Evolutionary conservation across 2,329 filamentous ascomycete genomes (phyloP).

Genomic region (Apiospora aurea): DNA sequence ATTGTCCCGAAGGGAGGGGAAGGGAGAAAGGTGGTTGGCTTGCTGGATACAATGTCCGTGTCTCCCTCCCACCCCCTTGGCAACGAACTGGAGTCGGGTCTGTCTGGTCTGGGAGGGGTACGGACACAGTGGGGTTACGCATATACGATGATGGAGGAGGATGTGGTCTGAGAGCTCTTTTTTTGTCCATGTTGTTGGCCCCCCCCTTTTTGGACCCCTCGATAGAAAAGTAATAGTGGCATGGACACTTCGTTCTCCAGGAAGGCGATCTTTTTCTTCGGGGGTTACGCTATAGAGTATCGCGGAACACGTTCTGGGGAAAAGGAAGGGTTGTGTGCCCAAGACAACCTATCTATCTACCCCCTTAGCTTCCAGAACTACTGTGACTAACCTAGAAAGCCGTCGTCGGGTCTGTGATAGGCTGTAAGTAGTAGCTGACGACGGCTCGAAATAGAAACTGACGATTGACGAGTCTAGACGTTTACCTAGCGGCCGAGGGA

Average conservation of each 20-base stretch:
- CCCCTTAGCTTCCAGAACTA: neutral
- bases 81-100: neutral
- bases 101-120: neutral
- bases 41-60: neutral
- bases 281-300: slow-evolving; percentile 19
- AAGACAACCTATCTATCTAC: neutral
- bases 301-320: slow-evolving; percentile 12
- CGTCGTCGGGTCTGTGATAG: neutral
- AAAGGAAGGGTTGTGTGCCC: slow-evolving; percentile 2
- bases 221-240: neutral
- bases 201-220: neutral
- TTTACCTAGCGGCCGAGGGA: neutral
- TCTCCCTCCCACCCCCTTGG: neutral
- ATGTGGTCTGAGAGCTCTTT: slow-evolving; percentile 8
- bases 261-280: slow-evolving; percentile 8
- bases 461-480: neutral
- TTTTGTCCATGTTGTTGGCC: neutral
- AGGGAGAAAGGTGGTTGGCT: neutral
- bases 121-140: slow-evolving; percentile 12
- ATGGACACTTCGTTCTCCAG: neutral
- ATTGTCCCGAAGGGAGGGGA: neutral
- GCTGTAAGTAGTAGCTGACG: neutral
- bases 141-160: slow-evolving; percentile 14
- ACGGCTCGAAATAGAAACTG: slow-evolving; percentile 2
- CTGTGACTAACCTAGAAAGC: slow-evolving; percentile 4